These are phyloP conservation scores for Escovopsis sp. DNA, from an alignment of 2,329 filamentous ascomycete genomes.

Conservation along the genomic window DNA sequence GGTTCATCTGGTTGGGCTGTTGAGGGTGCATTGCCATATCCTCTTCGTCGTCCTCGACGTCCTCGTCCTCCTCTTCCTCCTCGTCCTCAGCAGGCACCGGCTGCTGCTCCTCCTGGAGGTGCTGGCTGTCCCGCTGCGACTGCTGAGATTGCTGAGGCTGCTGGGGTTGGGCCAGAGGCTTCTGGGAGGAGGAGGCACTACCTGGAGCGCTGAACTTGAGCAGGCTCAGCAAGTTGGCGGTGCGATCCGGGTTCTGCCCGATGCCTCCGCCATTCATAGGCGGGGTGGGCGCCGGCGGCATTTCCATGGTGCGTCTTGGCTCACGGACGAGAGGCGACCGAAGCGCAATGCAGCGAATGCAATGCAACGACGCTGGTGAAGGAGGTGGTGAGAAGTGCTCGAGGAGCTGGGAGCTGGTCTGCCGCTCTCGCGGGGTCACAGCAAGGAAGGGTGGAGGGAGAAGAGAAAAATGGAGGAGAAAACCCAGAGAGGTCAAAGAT, in stretches of 20 bases:
- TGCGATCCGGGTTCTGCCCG: constrained; percentile 30
- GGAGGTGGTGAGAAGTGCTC: background rate
- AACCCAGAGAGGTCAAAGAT: background rate
- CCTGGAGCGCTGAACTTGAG: constrained; percentile 42
- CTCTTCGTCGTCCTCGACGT: background rate
- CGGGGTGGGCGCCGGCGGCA: constrained; percentile 38
- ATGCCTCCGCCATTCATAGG: constrained; percentile 26
- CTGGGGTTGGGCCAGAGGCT: constrained; percentile 6
- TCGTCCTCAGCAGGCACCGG: background rate
- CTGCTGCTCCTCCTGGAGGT: constrained; percentile 5
- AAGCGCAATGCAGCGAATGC: constrained; percentile 5
- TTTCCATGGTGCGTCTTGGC: constrained; percentile 19
- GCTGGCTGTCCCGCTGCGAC: constrained; percentile 12
- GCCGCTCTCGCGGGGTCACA: background rate
- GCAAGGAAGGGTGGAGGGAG: background rate
- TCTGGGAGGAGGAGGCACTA: constrained; percentile 9
- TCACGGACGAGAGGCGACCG: constrained; percentile 2
- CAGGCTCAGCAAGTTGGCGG: constrained; percentile 42
- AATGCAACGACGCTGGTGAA: constrained; percentile 3
- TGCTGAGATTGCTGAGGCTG: constrained; percentile 10
- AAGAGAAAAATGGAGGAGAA: background rate
- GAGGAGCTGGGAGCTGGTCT: constrained; percentile 1
- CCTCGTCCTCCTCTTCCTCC: constrained; percentile 3
- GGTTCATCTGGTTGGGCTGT: background rate
- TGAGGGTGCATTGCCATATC: background rate